Evolutionary conservation across 805 yeast species (phyloP).

Genomic region (Candida peoriensis): DNA sequence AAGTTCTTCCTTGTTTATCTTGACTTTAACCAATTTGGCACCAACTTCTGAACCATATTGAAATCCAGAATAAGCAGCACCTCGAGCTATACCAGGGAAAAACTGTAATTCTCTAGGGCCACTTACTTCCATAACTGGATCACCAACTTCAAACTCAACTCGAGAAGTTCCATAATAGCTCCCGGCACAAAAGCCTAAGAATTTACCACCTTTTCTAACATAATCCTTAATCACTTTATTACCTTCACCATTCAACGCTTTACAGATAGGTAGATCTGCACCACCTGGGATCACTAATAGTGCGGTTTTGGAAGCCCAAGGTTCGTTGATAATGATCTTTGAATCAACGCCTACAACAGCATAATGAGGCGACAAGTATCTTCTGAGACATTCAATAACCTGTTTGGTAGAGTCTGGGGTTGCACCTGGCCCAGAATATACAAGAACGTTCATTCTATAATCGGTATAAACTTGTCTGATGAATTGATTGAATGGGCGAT

Average conservation of each 20-base stretch:
- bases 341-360: conserved; percentile 75
- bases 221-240: conserved; percentile 55
- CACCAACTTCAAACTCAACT: conserved; percentile 82
- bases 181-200: conserved; percentile 92
- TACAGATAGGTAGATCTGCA: conserved; percentile 86
- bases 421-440: conserved; percentile 76
- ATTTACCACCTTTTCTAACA: conserved; percentile 76
- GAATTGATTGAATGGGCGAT: no score
- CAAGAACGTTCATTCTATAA: conserved; percentile 60
- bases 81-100: conserved; percentile 79
- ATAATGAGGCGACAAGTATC: conserved; percentile 78
- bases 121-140: conserved; percentile 65
- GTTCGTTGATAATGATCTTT: conserved; percentile 62
- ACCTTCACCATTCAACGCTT: conserved; percentile 64
- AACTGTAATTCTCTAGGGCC: conserved; percentile 81
- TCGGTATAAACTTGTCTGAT: no score
- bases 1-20: conserved; percentile 31
- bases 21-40: conserved; percentile 52
- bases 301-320: conserved; percentile 82
- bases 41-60: conserved; percentile 74
- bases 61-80: conserved; percentile 79
- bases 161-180: conserved; percentile 75
- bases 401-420: conserved; percentile 84
- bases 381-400: conserved; percentile 68
- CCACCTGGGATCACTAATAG: conserved; percentile 92